Conservation (phyloP, 1,284 basidiomycete species). For the Cryptococcus depauperatus region DNA sequence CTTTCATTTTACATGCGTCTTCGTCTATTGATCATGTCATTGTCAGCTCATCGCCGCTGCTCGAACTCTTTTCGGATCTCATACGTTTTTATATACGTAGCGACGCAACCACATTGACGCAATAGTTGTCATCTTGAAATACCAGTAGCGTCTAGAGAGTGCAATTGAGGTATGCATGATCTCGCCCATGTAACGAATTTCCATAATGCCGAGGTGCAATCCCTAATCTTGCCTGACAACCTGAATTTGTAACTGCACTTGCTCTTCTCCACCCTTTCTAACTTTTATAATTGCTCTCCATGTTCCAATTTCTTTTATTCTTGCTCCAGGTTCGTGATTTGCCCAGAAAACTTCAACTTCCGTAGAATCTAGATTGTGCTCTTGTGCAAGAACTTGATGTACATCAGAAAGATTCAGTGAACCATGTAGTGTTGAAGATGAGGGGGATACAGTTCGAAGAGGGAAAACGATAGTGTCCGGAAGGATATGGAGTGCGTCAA, state of each 20-base stretch:
- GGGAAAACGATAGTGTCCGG: conserved; percentile 24
- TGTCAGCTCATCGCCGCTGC: conserved; percentile 37
- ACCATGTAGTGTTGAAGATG: conserved; percentile 28
- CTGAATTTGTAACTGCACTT: conserved; percentile 16
- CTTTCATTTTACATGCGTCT: too few species aligned
- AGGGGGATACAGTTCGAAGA: conserved; percentile 24
- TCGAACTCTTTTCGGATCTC: conserved; percentile 38
- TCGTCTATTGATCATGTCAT: neutral
- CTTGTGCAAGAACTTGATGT: conserved; percentile 13
- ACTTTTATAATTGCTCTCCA: conserved; percentile 19
- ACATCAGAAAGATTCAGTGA: conserved; percentile 35
- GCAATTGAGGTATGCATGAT: too few species aligned
- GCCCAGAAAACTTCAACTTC: conserved; percentile 28
- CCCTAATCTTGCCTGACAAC: conserved; percentile 21
- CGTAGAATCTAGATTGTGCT: conserved; percentile 13
- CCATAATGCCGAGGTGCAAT: too few species aligned
- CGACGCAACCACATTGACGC: too few species aligned
- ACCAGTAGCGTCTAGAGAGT: too few species aligned
- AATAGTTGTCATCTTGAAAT: too few species aligned
- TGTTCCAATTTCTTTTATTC: conserved; percentile 32
- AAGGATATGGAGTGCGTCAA: conserved; percentile 17
- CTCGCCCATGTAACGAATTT: too few species aligned
- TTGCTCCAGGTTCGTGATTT: conserved; percentile 14
- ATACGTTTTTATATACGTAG: conserved; percentile 28
- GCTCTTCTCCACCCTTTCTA: conserved; percentile 21